Evolutionary conservation across 805 yeast genomes (phyloP).

Genomic region (Debaryomyces prosopidis): DNA sequence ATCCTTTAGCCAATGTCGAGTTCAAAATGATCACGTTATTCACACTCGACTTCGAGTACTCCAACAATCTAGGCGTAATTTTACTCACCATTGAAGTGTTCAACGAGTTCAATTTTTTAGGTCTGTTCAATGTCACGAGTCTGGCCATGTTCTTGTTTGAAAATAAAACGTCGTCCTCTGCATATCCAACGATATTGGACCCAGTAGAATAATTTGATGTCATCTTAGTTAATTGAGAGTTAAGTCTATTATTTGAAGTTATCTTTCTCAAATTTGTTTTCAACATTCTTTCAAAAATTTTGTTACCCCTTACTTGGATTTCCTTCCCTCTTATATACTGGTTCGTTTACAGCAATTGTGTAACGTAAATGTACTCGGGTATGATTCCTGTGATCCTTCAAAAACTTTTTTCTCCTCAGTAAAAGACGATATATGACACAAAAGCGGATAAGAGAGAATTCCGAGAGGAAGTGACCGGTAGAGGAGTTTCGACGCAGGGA

Average conservation of each 20-base stretch:
- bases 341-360: not conserved
- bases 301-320: not conserved
- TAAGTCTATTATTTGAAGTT: not conserved
- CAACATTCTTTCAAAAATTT: not conserved
- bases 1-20: slow-evolving; percentile 65
- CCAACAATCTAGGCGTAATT: slow-evolving; percentile 71
- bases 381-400: slow-evolving; percentile 7
- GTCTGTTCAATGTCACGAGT: slow-evolving; percentile 74
- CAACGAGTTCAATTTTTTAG: slow-evolving; percentile 81
- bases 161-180: slow-evolving; percentile 61
- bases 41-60: slow-evolving; percentile 68
- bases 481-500: not conserved
- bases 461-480: not conserved
- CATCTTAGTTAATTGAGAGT: slow-evolving; percentile 2
- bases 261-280: slow-evolving; percentile 1
- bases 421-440: not conserved
- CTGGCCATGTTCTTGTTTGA: slow-evolving; percentile 64
- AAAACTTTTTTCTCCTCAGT: slow-evolving; percentile 12
- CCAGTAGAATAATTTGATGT: slow-evolving; percentile 5
- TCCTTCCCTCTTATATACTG: not conserved
- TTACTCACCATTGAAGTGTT: slow-evolving; percentile 71
- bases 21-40: slow-evolving; percentile 68
- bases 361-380: not conserved
- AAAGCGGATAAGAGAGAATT: not conserved
- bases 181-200: slow-evolving; percentile 17